Evolutionary conservation across 768 basidiomycete species (phyloP).

Genomic region (Trametes cingulata): DNA sequence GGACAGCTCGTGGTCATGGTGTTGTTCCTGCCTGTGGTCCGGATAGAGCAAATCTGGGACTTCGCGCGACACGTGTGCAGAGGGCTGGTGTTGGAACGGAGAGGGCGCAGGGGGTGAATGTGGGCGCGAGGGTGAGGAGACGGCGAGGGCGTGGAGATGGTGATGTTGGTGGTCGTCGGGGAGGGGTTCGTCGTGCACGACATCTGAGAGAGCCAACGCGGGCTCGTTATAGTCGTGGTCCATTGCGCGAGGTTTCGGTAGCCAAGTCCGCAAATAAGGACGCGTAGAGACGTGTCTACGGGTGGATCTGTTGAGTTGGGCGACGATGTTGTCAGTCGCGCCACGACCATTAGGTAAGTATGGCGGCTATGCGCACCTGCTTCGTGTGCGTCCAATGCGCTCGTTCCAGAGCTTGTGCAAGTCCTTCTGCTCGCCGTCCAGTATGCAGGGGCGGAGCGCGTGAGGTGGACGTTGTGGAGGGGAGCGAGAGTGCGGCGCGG

Average conservation of each 20-base stretch:
- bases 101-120: constrained; percentile 24
- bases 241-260: constrained; percentile 29
- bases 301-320: not conserved
- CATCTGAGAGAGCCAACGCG: constrained; percentile 76
- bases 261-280: not conserved
- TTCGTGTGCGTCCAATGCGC: not conserved
- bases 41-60: constrained; percentile 38
- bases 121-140: constrained; percentile 21
- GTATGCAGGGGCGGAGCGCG: not conserved
- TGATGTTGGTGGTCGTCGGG: constrained; percentile 51
- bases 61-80: constrained; percentile 26
- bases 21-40: constrained; percentile 39
- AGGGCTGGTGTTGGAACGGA: constrained; percentile 21
- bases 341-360: constrained; percentile 1
- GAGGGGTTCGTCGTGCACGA: constrained; percentile 78
- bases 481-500: constrained; percentile 7
- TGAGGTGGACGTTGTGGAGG: not conserved
- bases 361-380: constrained; percentile 3
- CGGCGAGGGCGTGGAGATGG: constrained; percentile 25
- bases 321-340: constrained; percentile 10
- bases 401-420: not conserved
- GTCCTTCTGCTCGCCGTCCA: not conserved
- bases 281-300: constrained; percentile 9
- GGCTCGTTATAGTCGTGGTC: constrained; percentile 56
- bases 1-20: constrained; percentile 39